These are phyloP conservation scores for Xylaria telfairii DNA, from an alignment of 495 filamentous ascomycete species.

Conservation along the genomic window DNA sequence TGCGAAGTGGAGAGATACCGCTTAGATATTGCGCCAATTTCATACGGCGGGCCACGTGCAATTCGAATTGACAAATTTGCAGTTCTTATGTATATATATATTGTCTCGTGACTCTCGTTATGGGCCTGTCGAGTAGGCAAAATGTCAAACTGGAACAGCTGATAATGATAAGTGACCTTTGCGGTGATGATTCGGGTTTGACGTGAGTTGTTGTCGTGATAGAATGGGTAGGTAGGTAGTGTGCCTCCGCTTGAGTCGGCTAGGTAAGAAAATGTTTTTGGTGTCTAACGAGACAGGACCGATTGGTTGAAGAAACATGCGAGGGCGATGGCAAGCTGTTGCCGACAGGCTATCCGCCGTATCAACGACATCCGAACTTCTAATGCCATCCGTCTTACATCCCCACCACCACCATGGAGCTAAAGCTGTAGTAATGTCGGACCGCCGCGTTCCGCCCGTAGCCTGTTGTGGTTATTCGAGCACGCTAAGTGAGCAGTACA, in stretches of 20 bases:
- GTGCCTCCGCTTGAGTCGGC: constrained; percentile 15
- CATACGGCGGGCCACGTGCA: constrained; percentile 17
- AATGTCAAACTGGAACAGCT: background rate
- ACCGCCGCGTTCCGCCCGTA: constrained; percentile 24
- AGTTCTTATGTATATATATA: background rate
- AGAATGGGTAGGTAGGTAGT: background rate
- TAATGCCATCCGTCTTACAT: constrained; percentile 29
- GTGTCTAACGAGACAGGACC: background rate
- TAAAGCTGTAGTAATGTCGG: constrained; percentile 19
- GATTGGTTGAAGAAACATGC: constrained; percentile 7
- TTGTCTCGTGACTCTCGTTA: constrained; percentile 15
- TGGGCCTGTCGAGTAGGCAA: background rate
- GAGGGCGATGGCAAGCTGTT: constrained; percentile 1
- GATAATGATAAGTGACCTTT: background rate
- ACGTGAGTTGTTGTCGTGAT: background rate
- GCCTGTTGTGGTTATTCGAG: constrained; percentile 16
- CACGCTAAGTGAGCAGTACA: constrained; percentile 17
- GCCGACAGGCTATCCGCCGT: constrained; percentile 25
- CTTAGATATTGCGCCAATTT: constrained; percentile 16
- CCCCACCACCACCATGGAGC: constrained; percentile 28
- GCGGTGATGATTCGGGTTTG: background rate
- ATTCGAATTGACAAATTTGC: constrained; percentile 15
- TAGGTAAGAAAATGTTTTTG: background rate
- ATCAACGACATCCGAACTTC: constrained; percentile 26
- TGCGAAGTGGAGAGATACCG: constrained; percentile 9